Base-by-base conservation (phyloP, 163 green algal species). In the Chloroidium sp. region DNA sequence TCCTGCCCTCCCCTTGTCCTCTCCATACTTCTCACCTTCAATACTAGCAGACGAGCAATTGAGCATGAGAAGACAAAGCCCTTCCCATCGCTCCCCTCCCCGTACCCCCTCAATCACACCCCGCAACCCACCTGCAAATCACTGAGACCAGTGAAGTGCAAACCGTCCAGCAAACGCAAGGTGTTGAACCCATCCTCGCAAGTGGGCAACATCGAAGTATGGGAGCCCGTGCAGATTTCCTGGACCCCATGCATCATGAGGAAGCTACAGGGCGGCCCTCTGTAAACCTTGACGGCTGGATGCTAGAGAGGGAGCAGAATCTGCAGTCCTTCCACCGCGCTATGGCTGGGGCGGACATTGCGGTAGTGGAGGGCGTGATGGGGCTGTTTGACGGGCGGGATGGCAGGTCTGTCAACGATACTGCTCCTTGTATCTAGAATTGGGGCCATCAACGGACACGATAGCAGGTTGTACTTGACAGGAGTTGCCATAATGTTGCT, bases 231-330 rank as follows among this genome's bases (percentile, higher is more conserved):
- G 82, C 92, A 94, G 92, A 95, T 76, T 95, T 97, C 76, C 74
- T 92, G 13, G 93, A 97, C 79, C 89, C 89, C 8, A 87, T 93
- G 79, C 86, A 94, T 72, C 89, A 95, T 79, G 81, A 92, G 79
- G 82, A 80, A n/a, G 93, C 90, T 8, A 93, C 90, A 59, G 93
- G 92, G 1, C 85, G 89, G 1, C 88, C 91, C 61, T 94, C 86
- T 3, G 84, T 94, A 62, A 97, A 96, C 80, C 81, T 97, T 2
- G 93, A 97, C 86, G 90, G 89, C 59, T 97, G 91, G 91, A 93
- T 97, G 88, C 78, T 96, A 13, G 88, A 72, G 76, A 84, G 83
- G 59, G 82, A 92, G 75, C 83, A 90, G 75, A 90, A 91, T 77
- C 57, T 93, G 76, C 84, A 79, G 2, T 83, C 77, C 0, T 93